Percentiles rank a stretch among this genome's conserved stretches.
Evolutionary conservation across 202 grass and related monocot genomes (phyloP).

Genomic region (Carex arenaria): DNA sequence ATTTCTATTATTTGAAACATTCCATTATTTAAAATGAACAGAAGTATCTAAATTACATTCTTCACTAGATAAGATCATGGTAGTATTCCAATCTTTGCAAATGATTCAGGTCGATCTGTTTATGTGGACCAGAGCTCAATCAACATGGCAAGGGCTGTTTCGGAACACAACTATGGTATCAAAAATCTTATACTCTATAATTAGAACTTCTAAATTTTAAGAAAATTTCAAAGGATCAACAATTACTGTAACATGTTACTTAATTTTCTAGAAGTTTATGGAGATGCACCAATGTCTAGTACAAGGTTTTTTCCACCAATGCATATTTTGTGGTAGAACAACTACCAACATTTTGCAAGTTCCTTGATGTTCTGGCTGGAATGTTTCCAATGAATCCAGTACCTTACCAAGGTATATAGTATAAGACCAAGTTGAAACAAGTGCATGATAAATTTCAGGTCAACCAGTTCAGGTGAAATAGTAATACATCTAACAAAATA

Average conservation of each 20-base stretch:
- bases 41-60: neutral
- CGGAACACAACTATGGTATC: slow-evolving; percentile 14
- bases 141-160: slow-evolving; percentile 17
- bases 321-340: neutral
- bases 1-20: neutral
- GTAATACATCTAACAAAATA: neutral
- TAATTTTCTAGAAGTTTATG: slow-evolving; percentile 2
- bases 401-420: neutral
- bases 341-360: neutral
- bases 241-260: neutral
- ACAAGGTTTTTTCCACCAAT: neutral
- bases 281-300: neutral
- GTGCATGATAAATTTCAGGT: slow-evolving; percentile 9
- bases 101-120: slow-evolving; percentile 25
- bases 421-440: neutral
- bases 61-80: slow-evolving; percentile 22
- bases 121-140: slow-evolving; percentile 26
- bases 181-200: neutral
- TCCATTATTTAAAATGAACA: neutral
- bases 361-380: neutral
- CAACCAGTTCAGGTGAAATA: neutral
- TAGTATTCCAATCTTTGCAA: slow-evolving; percentile 32
- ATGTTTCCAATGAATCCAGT: neutral
- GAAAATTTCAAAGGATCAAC: neutral
- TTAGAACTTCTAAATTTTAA: neutral